Percentiles rank a stretch among this genome's conserved stretches.
phyloP scores from a whole-genome alignment of 2,329 filamentous ascomycete genomes.

The Aspergillus amoenus region DNA sequence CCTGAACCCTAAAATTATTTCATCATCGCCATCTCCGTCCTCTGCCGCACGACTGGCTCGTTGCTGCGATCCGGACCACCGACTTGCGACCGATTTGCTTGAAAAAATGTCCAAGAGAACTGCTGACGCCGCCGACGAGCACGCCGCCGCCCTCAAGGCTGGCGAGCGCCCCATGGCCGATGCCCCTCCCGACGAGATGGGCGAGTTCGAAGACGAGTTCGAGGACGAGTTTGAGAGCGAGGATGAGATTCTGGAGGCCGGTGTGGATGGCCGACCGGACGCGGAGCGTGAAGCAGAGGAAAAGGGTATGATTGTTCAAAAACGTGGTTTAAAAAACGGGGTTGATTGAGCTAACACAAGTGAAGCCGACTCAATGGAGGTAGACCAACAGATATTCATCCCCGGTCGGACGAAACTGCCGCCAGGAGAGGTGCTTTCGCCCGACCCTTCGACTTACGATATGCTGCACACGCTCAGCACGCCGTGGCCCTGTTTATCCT shows the following conservation, averaged over 20 bases:
- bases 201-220: constrained; percentile 74
- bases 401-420: constrained; percentile 90
- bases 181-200: constrained; percentile 52
- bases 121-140: constrained; percentile 53
- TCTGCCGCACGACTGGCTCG: constrained; percentile 25
- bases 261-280: constrained; percentile 88
- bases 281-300: constrained; percentile 89
- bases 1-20: constrained; percentile 17
- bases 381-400: constrained; percentile 73
- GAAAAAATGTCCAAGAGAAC: constrained; percentile 60
- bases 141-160: constrained; percentile 57
- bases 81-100: neutral
- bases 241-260: constrained; percentile 91
- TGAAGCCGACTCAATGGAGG: constrained; percentile 73
- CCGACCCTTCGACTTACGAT: constrained; percentile 92
- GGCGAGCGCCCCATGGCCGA: constrained; percentile 58
- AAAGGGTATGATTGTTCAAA: constrained; percentile 53
- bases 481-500: constrained; percentile 95
- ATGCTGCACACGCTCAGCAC: constrained; percentile 95
- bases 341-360: constrained; percentile 15
- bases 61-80: constrained; percentile 8
- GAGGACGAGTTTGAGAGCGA: constrained; percentile 95
- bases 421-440: constrained; percentile 84
- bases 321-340: no score
- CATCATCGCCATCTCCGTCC: constrained; percentile 14